These are phyloP conservation scores for Nakataea oryzae DNA, from an alignment of 2,329 filamentous ascomycete species.

Conservation along the genomic window DNA sequence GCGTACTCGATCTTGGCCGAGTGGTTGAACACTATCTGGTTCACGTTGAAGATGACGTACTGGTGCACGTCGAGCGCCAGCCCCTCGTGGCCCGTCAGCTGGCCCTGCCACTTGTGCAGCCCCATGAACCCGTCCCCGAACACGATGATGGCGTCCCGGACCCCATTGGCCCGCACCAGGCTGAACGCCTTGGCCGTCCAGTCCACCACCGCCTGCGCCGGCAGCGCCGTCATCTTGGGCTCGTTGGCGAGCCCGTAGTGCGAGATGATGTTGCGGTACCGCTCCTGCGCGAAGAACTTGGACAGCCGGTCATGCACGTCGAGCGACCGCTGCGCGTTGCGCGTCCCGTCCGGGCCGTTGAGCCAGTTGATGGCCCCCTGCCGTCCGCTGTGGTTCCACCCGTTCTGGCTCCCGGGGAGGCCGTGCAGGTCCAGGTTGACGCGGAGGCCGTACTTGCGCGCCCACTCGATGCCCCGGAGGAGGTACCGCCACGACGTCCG, in stretches of 20 bases:
- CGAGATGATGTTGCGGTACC: constrained; percentile 83
- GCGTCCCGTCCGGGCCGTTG: constrained; percentile 72
- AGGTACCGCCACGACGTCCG: constrained; percentile 90
- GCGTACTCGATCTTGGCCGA: constrained; percentile 77
- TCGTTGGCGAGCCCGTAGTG: constrained; percentile 96
- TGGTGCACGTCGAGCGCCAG: constrained; percentile 95
- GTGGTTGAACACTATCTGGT: constrained; percentile 75
- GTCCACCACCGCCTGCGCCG: constrained; percentile 53
- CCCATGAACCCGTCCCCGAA: constrained; percentile 96
- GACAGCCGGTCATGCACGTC: constrained; percentile 82
- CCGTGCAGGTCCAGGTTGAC: constrained; percentile 90
- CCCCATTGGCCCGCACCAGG: constrained; percentile 66
- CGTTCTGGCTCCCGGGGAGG: constrained; percentile 89
- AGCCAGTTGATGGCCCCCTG: constrained; percentile 78
- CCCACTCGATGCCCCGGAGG: constrained; percentile 85
- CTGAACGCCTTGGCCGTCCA: constrained; percentile 72
- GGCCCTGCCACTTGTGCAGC: constrained; percentile 79
- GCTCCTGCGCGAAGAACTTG: constrained; percentile 83
- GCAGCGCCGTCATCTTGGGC: constrained; percentile 72
- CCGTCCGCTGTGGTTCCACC: constrained; percentile 91
- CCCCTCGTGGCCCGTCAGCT: constrained; percentile 59
- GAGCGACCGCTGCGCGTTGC: constrained; percentile 72
- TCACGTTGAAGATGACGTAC: constrained; percentile 94
- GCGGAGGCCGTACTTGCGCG: constrained; percentile 80
- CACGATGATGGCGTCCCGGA: constrained; percentile 57